Percentiles rank a stretch among this genome's conserved stretches.
These are phyloP conservation scores for Ceratocystis smalleyi DNA, from an alignment of 2,329 filamentous ascomycete genomes.

Conservation along the genomic window DNA sequence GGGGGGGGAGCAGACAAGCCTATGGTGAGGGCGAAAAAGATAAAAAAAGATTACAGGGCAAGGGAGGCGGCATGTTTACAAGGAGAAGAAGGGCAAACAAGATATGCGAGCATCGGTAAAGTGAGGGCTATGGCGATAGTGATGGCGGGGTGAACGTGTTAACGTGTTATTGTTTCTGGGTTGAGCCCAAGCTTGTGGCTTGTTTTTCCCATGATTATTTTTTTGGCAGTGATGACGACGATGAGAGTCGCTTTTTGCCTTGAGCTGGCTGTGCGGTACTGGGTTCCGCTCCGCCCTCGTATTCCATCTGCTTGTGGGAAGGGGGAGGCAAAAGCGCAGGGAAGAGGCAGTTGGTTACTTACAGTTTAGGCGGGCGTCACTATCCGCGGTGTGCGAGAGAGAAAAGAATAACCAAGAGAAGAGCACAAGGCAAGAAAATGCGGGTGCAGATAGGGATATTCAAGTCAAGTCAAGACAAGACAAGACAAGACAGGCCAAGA, in stretches of 20 bases:
- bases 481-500: not conserved
- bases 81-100: not conserved
- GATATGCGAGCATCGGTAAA: not conserved
- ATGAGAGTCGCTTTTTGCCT: not conserved
- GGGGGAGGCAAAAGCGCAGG: not conserved
- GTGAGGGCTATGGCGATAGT: too few species aligned
- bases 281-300: not conserved
- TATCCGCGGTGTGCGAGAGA: not conserved
- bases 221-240: too few species aligned
- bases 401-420: not conserved
- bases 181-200: too few species aligned
- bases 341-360: not conserved
- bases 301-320: not conserved
- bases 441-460: not conserved
- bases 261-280: not conserved
- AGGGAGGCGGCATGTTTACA: not conserved
- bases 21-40: conserved; percentile 1
- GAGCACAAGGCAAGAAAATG: not conserved
- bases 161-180: not conserved
- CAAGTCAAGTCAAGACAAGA: not conserved
- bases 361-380: not conserved
- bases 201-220: too few species aligned
- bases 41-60: conserved; percentile 11
- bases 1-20: not conserved
- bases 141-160: not conserved